Evolutionary conservation across 2,329 filamentous ascomycete species (phyloP).

Genomic region (Epichloe bromicola): DNA sequence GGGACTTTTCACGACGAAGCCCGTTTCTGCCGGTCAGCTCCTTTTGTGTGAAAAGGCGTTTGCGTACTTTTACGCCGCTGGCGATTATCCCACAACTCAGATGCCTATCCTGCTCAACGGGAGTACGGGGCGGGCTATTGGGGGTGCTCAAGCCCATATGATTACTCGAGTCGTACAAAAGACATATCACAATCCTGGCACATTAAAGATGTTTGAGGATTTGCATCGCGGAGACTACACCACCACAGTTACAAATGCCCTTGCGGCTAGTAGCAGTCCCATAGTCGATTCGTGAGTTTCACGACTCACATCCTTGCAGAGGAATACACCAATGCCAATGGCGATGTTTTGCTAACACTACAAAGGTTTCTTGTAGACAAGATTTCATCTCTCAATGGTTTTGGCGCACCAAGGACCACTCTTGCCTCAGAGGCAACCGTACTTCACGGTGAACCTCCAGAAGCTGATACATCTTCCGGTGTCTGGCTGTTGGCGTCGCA

Average conservation of each 20-base stretch:
- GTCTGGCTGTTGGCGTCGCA: slow-evolving; percentile 35
- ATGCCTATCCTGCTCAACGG: slow-evolving; percentile 19
- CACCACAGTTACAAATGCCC: too few relatives aligned
- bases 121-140: slow-evolving; percentile 6
- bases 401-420: slow-evolving; percentile 20
- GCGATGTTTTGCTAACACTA: neutral
- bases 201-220: slow-evolving; percentile 19
- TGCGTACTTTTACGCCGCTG: slow-evolving; percentile 22
- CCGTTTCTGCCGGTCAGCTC: slow-evolving; percentile 35
- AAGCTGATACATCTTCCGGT: slow-evolving; percentile 14
- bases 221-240: slow-evolving; percentile 28
- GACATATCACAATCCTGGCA: slow-evolving; percentile 26
- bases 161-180: slow-evolving; percentile 30
- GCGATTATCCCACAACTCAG: slow-evolving; percentile 5
- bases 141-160: slow-evolving; percentile 29
- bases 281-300: slow-evolving; percentile 32
- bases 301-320: neutral
- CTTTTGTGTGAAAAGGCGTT: slow-evolving; percentile 46
- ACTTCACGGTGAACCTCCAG: too few relatives aligned
- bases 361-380: slow-evolving; percentile 32
- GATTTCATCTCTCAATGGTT: slow-evolving; percentile 30
- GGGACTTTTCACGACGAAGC: slow-evolving; percentile 36
- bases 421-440: neutral
- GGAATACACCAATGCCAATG: neutral
- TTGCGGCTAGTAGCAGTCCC: slow-evolving; percentile 8